Evolutionary conservation across 768 basidiomycete genomes (phyloP).

Genomic region (Pulveroboletus sp.): DNA sequence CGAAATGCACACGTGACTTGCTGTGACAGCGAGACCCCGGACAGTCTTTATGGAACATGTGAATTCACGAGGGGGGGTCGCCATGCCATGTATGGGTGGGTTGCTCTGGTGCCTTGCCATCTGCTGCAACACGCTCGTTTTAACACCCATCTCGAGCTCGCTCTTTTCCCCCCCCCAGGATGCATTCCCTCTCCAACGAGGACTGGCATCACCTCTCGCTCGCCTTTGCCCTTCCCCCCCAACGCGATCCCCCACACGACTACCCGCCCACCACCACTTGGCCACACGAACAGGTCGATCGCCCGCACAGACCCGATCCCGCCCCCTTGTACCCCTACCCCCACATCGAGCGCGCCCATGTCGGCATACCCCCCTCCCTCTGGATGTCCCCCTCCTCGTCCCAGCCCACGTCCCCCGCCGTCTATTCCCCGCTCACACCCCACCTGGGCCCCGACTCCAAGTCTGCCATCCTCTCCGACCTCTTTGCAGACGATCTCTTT

Average conservation of each 20-base stretch:
- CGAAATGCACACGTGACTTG: background rate
- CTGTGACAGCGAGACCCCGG: conserved; percentile 23
- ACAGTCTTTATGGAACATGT: conserved; percentile 20
- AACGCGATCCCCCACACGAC: conserved; percentile 28
- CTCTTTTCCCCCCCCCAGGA: conserved; percentile 24
- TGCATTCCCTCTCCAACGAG: conserved; percentile 25
- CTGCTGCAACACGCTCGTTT: conserved; percentile 10
- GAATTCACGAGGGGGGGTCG: conserved; percentile 23
- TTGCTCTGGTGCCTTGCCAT: conserved; percentile 12
- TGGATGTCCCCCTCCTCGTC: conserved; percentile 79
- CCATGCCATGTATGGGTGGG: background rate
- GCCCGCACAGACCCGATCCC: conserved; percentile 11
- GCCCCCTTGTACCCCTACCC: conserved; percentile 17
- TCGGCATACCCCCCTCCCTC: conserved; percentile 67
- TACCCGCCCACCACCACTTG: too few relatives aligned
- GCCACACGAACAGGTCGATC: too few relatives aligned
- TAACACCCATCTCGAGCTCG: background rate
- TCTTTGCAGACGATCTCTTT: conserved; percentile 73
- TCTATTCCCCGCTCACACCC: conserved; percentile 39
- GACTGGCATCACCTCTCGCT: conserved; percentile 59
- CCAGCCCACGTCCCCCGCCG: conserved; percentile 41
- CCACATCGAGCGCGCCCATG: conserved; percentile 48
- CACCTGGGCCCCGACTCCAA: conserved; percentile 51
- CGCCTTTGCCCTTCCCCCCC: conserved; percentile 60
- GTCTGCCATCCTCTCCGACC: conserved; percentile 62